Conservation (phyloP, 108 stramenopile species). For the Licmophora abbreviata region DNA sequence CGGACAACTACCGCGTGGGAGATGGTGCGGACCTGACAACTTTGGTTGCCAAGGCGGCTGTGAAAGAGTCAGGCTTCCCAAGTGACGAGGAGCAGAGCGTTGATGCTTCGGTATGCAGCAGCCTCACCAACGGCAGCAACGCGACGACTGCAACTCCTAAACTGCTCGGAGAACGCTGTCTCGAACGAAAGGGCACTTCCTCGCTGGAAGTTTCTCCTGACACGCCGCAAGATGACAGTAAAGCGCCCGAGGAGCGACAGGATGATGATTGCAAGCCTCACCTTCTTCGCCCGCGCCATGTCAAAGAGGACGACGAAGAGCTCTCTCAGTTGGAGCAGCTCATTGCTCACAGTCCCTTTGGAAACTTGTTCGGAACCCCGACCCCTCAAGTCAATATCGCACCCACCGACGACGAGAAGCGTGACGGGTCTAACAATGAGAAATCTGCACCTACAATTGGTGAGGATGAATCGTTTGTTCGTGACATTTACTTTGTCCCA, state of each 20-base stretch:
- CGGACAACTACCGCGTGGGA: not conserved
- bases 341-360: not conserved
- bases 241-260: no score
- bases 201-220: not conserved
- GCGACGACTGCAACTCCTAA: not conserved
- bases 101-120: not conserved
- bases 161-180: not conserved
- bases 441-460: no score
- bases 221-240: not conserved
- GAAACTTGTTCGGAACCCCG: not conserved
- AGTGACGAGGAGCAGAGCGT: not conserved
- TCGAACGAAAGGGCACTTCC: not conserved
- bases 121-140: not conserved
- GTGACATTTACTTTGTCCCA: constrained; percentile 1
- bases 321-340: not conserved
- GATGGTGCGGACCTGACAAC: not conserved
- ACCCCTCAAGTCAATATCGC: not conserved
- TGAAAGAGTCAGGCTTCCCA: no score
- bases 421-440: no score
- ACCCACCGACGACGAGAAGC: constrained; percentile 1
- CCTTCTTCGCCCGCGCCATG: not conserved
- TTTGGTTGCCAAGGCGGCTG: not conserved
- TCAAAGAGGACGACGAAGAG: not conserved
- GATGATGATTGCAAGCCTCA: no score
- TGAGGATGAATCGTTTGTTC: not conserved